Evolutionary conservation across 1,284 basidiomycete genomes (phyloP).

Genomic region (Ceratobasidium sp.): DNA sequence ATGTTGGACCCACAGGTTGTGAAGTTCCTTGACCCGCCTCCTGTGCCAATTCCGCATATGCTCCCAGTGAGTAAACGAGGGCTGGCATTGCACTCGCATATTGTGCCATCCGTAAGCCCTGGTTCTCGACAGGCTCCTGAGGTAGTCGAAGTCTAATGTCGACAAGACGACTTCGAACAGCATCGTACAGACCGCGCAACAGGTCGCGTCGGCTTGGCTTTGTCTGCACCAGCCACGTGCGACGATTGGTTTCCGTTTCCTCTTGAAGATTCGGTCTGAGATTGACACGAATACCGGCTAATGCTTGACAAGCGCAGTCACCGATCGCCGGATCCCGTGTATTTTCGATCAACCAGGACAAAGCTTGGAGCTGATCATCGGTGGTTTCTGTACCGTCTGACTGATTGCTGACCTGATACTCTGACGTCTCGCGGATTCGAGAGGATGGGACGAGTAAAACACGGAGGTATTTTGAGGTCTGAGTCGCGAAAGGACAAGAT

Average conservation of each 20-base stretch:
- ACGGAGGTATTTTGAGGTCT: neutral
- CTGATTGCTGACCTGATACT: neutral
- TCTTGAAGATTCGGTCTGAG: neutral
- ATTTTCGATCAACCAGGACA: neutral
- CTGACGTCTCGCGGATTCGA: neutral
- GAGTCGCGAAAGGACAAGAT: conserved; percentile 2
- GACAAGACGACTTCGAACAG: neutral
- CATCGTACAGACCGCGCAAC: neutral
- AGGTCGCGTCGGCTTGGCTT: neutral
- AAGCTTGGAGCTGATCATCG: neutral
- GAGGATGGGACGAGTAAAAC: neutral
- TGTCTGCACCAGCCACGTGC: no score
- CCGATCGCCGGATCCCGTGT: conserved; percentile 1
- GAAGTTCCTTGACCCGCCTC: neutral
- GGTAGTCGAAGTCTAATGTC: neutral
- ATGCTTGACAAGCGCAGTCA: conserved; percentile 15
- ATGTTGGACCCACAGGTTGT: neutral
- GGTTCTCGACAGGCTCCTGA: neutral
- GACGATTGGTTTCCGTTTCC: neutral
- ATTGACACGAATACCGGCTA: neutral
- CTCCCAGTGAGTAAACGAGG: neutral
- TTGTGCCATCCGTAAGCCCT: neutral
- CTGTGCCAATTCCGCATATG: neutral
- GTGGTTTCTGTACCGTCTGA: neutral
- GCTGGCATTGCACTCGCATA: neutral